Base-by-base conservation (phyloP, 768 basidiomycete species). In the Russula foetens region DNA sequence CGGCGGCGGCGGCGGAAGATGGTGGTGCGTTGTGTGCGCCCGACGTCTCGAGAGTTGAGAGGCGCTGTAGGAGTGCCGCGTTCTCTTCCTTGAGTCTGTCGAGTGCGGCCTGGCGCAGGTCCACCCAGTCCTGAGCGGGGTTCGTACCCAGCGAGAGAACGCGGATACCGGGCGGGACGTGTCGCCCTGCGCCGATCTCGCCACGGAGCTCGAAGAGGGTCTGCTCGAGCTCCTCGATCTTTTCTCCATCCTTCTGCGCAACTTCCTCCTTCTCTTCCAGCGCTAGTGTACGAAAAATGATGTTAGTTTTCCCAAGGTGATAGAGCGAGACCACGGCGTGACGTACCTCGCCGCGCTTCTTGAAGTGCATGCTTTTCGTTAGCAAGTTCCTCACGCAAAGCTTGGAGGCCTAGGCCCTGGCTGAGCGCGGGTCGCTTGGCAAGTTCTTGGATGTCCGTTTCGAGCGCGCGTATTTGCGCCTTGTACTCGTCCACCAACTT, bases 91-190 rank as follows among this genome's bases (percentile, higher is more conserved):
- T n/a, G n/a, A n/a, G n/a, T n/a, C n/a, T n/a, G n/a, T n/a, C n/a
- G n/a, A n/a, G n/a, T n/a, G n/a, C n/a, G n/a, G n/a, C n/a, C n/a
- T n/a, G n/a, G n/a, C n/a, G n/a, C n/a, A n/a, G n/a, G 47, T 90
- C 89, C 15, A 82, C 82, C 83, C 92, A 91, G 64, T 85, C 77
- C 65, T 85, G 79, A n/a, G 89, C 90, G 0, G 95, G 95, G 66
- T 94, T 95, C 47, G 88, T 84, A 8, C 72, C 73, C 64, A 95
- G 72, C 51, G 82, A 79, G n/a, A 92, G 71, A 1, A 92, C 79
- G 5, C 87, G 84, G 21, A 81, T 76, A 41, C 81, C 81, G 0
- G 87, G 87, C 0, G 91, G 89, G 0, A 90, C 77, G 65, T 90
- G 87, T 44, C 84, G 75, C 4, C 90, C 92, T 0, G 80, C 82